phyloP scores from a whole-genome alignment of 164 flowering plant species.

The Annona cherimola region DNA sequence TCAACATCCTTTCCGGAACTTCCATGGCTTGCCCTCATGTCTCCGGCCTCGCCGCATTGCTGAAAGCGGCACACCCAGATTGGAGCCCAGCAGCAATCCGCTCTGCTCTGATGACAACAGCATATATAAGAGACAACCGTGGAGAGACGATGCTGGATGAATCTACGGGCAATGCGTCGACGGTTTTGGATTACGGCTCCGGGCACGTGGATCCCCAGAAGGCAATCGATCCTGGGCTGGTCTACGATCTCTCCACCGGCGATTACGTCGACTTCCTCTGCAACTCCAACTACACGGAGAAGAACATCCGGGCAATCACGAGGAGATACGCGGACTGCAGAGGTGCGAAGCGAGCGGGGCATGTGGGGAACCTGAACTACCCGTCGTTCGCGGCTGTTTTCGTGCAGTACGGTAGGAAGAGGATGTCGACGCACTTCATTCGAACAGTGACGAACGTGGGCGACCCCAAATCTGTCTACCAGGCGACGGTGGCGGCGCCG shows the following conservation, averaged over 20 bases:
- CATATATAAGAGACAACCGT: conserved; percentile 58
- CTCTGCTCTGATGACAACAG: conserved; percentile 91
- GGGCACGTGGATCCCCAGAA: conserved; percentile 87
- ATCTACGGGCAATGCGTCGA: conserved; percentile 64
- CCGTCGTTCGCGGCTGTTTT: conserved; percentile 73
- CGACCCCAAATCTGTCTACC: conserved; percentile 48
- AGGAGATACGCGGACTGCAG: conserved; percentile 56
- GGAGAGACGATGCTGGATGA: conserved; percentile 68
- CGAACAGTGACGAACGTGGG: conserved; percentile 86
- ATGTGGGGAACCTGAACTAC: conserved; percentile 80
- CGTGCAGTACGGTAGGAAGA: conserved; percentile 51
- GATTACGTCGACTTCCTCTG: conserved; percentile 85
- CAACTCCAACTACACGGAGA: conserved; percentile 61
- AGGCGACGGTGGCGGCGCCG: conserved; percentile 46
- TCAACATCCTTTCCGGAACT: conserved; percentile 86
- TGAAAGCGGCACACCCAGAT: conserved; percentile 86
- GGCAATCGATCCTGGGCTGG: conserved; percentile 86
- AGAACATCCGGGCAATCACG: conserved; percentile 49
- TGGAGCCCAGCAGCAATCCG: conserved; percentile 92
- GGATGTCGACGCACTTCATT: conserved; percentile 69
- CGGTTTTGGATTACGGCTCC: conserved; percentile 71
- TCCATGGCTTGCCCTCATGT: conserved; percentile 99
- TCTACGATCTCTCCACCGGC: conserved; percentile 51
- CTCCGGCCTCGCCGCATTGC: conserved; percentile 80
- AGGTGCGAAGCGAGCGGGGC: conserved; percentile 54